Base-by-base conservation (phyloP, 1,284 basidiomycete species). In the Austroboletus rostrupii region DNA sequence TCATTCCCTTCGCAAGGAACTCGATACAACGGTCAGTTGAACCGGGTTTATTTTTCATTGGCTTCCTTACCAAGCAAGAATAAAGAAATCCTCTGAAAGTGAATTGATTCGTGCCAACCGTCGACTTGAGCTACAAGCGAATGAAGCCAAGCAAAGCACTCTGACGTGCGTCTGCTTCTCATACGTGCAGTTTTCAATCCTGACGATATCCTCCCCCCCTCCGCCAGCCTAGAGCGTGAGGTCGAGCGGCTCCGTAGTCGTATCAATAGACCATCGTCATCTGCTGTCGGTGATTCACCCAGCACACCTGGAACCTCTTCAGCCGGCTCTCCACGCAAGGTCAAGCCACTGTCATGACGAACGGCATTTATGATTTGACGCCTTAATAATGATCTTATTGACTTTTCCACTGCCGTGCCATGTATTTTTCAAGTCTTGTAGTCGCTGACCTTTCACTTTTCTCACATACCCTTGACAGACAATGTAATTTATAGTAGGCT, bases 91-190 rank as follows among this genome's bases (percentile, higher is more conserved):
- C 8, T 77, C 78, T 39, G 85, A 85, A 66, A 81, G 73, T 54
- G 74, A 79, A 28, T 70, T 90, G 4, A 81, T 85, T 56, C 74
- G 85, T 14, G 80, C 78, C 19, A 89, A 89, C 65, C 79, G 87
- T 43, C 77, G 86, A 44, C 84, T 85, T 37, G 87, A 90, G 61
- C 77, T 87, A 23, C 87, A 90, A 60, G 84, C 83, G 20, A 77
- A 72, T 1, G 87, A 90, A 57, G 79, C 79, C 57, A 86, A 81
- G 66, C 85, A 87, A 67, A 80, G 80, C 54, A 75, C 81, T 31
- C 71, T 89, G 16, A 81, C 76, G 86, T 89, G 59, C 45, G 81
- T 66, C 43, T 14, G 19, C 37, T 53, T 36, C n/a, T 47, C 21
- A 32, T 44, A 38, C 32, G 33, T 45, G 13, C 44, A 26, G 33